Conservation (phyloP, 1,284 basidiomycete genomes). For the Moesziomyces sp. region DNA sequence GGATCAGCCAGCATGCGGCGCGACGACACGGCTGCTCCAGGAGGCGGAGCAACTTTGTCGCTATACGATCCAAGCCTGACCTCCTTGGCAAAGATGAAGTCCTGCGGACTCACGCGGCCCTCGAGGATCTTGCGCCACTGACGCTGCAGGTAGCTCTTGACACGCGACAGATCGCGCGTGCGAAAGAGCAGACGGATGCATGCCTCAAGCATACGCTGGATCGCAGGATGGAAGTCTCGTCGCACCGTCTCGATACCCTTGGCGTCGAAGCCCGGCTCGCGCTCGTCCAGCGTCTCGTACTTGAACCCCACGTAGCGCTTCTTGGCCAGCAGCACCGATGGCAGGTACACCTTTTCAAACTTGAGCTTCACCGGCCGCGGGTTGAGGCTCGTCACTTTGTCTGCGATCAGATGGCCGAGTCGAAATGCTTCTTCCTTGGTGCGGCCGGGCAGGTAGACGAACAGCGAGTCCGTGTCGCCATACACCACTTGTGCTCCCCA, state of each 20-base stretch:
- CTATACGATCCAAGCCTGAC: slow-evolving; percentile 81
- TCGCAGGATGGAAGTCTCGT: slow-evolving; percentile 73
- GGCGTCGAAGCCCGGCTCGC: slow-evolving; percentile 86
- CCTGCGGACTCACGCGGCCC: slow-evolving; percentile 82
- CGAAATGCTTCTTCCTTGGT: slow-evolving; percentile 92
- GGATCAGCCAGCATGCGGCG: slow-evolving; percentile 80
- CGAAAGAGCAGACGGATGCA: slow-evolving; percentile 77
- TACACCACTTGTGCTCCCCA: slow-evolving; percentile 96
- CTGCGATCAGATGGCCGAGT: slow-evolving; percentile 91
- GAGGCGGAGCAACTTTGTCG: slow-evolving; percentile 84
- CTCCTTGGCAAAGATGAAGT: slow-evolving; percentile 94
- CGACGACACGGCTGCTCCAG: slow-evolving; percentile 87
- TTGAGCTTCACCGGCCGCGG: slow-evolving; percentile 93
- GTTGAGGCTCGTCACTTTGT: slow-evolving; percentile 84
- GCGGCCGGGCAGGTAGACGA: slow-evolving; percentile 86
- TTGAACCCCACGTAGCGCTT: slow-evolving; percentile 97
- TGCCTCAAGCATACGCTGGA: slow-evolving; percentile 65
- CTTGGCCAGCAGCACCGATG: slow-evolving; percentile 92
- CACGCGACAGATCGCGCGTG: slow-evolving; percentile 83
- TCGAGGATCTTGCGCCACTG: slow-evolving; percentile 88
- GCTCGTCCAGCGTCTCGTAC: slow-evolving; percentile 84
- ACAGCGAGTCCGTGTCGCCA: slow-evolving; percentile 97
- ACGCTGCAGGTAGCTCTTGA: slow-evolving; percentile 86
- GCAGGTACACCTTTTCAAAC: slow-evolving; percentile 97
- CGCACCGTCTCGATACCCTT: slow-evolving; percentile 98